Base-by-base conservation (phyloP, 2,329 filamentous ascomycete genomes). In the Pseudodiploospora longispora region DNA sequence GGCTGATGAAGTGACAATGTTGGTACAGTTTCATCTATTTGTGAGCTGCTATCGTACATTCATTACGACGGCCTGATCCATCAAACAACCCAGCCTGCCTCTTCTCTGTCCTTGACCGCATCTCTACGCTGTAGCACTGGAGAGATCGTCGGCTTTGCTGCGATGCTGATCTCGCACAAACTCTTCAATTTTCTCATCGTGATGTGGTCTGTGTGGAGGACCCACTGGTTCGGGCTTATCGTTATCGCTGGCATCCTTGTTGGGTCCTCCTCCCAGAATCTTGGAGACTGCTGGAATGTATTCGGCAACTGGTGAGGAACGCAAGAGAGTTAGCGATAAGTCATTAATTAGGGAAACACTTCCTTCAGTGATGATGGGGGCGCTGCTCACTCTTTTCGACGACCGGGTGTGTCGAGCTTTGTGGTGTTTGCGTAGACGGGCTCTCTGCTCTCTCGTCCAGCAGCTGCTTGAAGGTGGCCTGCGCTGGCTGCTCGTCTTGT, bases 151-250 rank as follows among this genome's bases (percentile, higher is more conserved):
- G 7, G 10, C 34, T 47, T 66, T 69, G 56, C 72, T 76, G 34
- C 66, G 57, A 52, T 77, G 71, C 58, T 76, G 73, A 40, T 75
- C 71, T 40, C 70, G 64, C 30, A 78, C 59, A 47, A 77, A 77
- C 29, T 74, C 69, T 48, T 74, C 72, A 40, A 78, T 75, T 51
- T 71, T 66, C 5, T 54, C 42, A 49, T 76, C 74, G 43, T 76
- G 66, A 27, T 60, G 49, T 0, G 71, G 72, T 10, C 71, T 61
- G 8, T 66, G 52, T 3, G 71, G 72, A 10, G 67, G 67, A 3
- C 63, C 67, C 1, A 59, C 47, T 10, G 55, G 31, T 5, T 54
- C 46, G 6, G 46, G 44, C 42, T 52, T 42, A 6, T 50, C 45
- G 4, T 50, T 43, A 6, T 59, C 46, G 39, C 52, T 48, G 8